Base-by-base conservation (phyloP, 352 stramenopile species). In the Globisporangium carolinianum region DNA sequence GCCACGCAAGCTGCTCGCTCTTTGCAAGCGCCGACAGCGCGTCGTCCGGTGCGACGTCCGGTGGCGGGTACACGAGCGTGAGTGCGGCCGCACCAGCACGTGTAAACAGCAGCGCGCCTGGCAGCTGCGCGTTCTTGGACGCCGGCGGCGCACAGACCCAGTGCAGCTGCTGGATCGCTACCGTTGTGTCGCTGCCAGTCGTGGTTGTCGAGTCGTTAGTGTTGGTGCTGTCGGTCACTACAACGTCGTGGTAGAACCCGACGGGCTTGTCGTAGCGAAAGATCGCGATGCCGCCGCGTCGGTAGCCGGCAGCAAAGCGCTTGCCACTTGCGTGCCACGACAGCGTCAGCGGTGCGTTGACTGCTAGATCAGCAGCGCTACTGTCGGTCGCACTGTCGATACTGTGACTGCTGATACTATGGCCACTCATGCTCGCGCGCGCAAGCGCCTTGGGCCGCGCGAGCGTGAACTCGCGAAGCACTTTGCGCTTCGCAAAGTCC, bases 261-360 rank as follows among this genome's bases (percentile, higher is more conserved):
- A 74, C 58, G 4, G 48, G 49, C 63, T 89, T 93, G 48, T 93
- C 83, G 1, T 62, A 43, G 7, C 77, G 75, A 47, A 79, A 89
- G 6, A 88, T 57, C 0, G 67, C 77, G 62, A 90, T 76, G 8
- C 78, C 75, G 36, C 83, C 83, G 15, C 72, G 64, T 36, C 84
- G 77, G 62, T 83, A 93, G 15, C 78, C 80, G 1, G 62, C 80
- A 0, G 83, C 83, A 57, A 93, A 93, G 36, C 79, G 63, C 66
- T 93, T 93, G 9, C 83, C 83, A 53, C 68, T 87, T 5, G 72
- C 76, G 60, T 93, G 83, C 83, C 83, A 93, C n/a, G 80, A 73
- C 2, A 93, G 53, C 9, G 63, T 79, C 51, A 78, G 76, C 4
- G 82, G 73, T 0, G 73, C 80, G 47, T 86, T 87, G n/a, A 52